Evolutionary conservation across 345 rosid genomes (phyloP), one percentile per base, ranked within the genome.

Genomic region (Tarenaya hassleriana): DNA sequence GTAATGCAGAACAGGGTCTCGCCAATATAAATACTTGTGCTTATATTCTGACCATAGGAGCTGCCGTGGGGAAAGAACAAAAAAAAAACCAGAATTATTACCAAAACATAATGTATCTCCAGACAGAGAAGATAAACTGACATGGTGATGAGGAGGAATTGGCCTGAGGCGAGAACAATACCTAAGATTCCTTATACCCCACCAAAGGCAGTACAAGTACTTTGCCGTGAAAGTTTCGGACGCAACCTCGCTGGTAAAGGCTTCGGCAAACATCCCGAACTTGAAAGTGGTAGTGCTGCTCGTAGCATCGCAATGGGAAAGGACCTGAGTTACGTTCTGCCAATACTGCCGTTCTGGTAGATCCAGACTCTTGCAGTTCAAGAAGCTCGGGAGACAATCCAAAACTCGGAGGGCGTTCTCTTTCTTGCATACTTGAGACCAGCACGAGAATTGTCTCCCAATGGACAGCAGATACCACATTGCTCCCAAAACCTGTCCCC

Each of bases 111-210:
- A 24, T 2, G 2, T 24, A 24, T 24, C 2, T 24, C 29, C 5
- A 24, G 5, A 24, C 5, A 5, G 29, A n/a, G 21, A 52, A 17
- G n/a, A 34, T 1, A 35, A 39, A 14, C 1, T 37, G 24, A 49
- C 13, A 29, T 29, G 42, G 3, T n/a, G 27, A 62, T 4, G 1
- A 31, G 5, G 42, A 10, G 1, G 2, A 15, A 21, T 52, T 40
- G 33, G 34, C 31, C 33, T 18, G 52, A 57, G 51, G 54, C 40
- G 0, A 16, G 21, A 48, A 3, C 5, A 44, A 49, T 67, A 84
- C 97, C 95, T 85, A 47, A 83, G 54, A 72, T 76, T 89, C 73
- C 80, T 76, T 29, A 89, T 63, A 54, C 97, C 97, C 97, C 95
- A 88, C 95, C 97, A 85, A 32, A 88, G 92, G 38, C 95, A 85